Base-by-base conservation (phyloP, 2,329 filamentous ascomycete species). In the Gyromitra esculenta region DNA sequence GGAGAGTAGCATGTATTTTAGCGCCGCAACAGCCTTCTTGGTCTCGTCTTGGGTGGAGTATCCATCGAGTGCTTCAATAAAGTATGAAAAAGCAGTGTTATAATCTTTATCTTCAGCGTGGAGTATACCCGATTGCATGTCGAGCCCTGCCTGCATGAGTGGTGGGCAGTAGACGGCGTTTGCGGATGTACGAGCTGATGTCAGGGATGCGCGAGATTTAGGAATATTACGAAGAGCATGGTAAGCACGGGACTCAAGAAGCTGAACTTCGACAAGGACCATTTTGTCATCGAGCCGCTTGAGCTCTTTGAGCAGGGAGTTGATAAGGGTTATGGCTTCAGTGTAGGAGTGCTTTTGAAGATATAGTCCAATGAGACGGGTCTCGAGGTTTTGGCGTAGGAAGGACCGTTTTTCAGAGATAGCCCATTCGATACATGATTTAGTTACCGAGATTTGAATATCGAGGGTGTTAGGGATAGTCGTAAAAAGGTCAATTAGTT, bases 391-490 rank as follows among this genome's bases (percentile, higher is more conserved):
- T 87, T 99, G 96, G 81, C 96, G 94, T 81, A 99, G 89, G 88
- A 99, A 99, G 77, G 93, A 93, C 83, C 96, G 92, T 81, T 94
- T 92, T 86, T 98, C 94, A 67, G 93, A 92, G 70, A 95, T 93
- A 63, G 96, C 96, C 96, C 96, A 99, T 86, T 98, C 95, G 90
- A 99, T 99, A 87, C 94, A 98, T 85, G 96, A 97, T 86, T 97
- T 97, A 82, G 96, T 99, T 82, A 97, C 93, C 84, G 91, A 87
- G 84, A 97, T 94, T 86, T 99, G 96, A 83, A 91, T 92, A 84
- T 99, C 96, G 86, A 92, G 92, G 81, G 93, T 96, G 85, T 97
- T 92, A 82, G 96, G 96, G 81, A 98, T 97, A 82, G 92, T 89
- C 82, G 92, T 90, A 87, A 98, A 96, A 84, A 97, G 90, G 84